Percentiles rank a stretch among this genome's conserved stretches.
Evolutionary conservation across 192 early-diverging fungal species (phyloP).

Genomic region (Chytriomyces confervae): DNA sequence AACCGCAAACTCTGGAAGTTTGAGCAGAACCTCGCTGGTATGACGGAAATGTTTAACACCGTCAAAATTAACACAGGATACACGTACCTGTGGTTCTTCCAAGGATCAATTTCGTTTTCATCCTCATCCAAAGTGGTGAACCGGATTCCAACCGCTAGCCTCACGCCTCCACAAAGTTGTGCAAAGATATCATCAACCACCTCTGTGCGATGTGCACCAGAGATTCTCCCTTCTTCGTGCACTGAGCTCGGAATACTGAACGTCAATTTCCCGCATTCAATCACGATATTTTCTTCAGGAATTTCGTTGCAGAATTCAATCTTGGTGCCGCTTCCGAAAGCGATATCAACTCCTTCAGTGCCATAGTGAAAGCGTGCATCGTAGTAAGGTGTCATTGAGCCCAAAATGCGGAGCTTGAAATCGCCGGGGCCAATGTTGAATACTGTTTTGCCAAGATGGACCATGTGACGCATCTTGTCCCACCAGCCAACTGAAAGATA

Average conservation of each 20-base stretch:
- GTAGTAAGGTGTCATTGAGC: slow-evolving; percentile 52
- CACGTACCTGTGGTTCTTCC: slow-evolving; percentile 38
- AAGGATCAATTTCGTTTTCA: slow-evolving; percentile 9
- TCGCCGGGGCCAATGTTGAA: slow-evolving; percentile 52
- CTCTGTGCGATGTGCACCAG: slow-evolving; percentile 20
- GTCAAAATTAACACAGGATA: not conserved
- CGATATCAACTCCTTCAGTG: slow-evolving; percentile 52
- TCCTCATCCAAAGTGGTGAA: slow-evolving; percentile 40
- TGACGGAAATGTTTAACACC: not conserved
- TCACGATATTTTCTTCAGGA: slow-evolving; percentile 43
- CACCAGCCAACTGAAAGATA: slow-evolving; percentile 55
- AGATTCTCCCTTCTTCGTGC: slow-evolving; percentile 23
- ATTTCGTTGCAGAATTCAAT: slow-evolving; percentile 39
- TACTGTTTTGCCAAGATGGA: slow-evolving; percentile 52
- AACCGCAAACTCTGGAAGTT: slow-evolving; percentile 45
- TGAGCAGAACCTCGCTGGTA: slow-evolving; percentile 42
- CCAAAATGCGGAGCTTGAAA: slow-evolving; percentile 49
- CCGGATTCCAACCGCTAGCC: slow-evolving; percentile 43
- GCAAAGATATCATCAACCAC: slow-evolving; percentile 34
- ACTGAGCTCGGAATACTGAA: slow-evolving; percentile 39
- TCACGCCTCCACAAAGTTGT: slow-evolving; percentile 51
- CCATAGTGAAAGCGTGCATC: slow-evolving; percentile 50
- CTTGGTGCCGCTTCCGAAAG: slow-evolving; percentile 45
- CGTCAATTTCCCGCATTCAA: slow-evolving; percentile 53
- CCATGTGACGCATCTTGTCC: slow-evolving; percentile 61